Evolutionary conservation across 2,329 filamentous ascomycete species (phyloP), one percentile per base, ranked within the genome.

Genomic region (Colletotrichum chrysophilum): DNA sequence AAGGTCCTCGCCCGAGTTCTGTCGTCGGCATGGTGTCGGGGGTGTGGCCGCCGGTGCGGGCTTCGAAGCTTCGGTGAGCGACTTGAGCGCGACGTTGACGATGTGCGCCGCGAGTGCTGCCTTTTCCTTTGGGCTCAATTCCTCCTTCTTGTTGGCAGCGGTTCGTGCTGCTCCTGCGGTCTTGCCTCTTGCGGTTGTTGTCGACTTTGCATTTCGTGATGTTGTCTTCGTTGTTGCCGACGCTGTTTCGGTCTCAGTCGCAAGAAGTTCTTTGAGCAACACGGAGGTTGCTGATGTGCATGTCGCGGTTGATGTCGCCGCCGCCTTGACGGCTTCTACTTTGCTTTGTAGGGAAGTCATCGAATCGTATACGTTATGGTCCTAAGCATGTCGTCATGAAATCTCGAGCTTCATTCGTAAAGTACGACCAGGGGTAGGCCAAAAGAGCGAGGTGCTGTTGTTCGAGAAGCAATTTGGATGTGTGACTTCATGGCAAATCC

Each of bases 31-130:
- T 82, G 82, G 78, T 81, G 82, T 75, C 76, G 79, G 79, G 9
- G 84, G 80, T 16, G 84, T 81, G 3, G 82, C 70, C 5, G 80
- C 77, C 2, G 83, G 78, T 5, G 84, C 76, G 3, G 86, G 83
- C 81, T 93, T 95, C 24, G 92, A 87, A 0, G 92, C 92, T 71
- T 94, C 92, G n/a, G 89, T 89, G 5, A 96, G 88, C 12, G 90
- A 88, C 80, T 94, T 95, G 52, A 96, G 87, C 2, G 92, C 89
- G 8, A 88, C 87, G 81, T 96, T 96, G 79, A 95, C 91, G 43
- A 95, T 88, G 76, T 95, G 91, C 0, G 94, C 95, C 14, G 94
- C 94, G 43, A 96, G 85, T 60, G 91, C 87, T 66, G 92, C 92
- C 82, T 89, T 91, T 74, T 95, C 93, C 79, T 89, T 91, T 7